phyloP scores from a whole-genome alignment of 805 yeast species.

The Lipomyces kockii region DNA sequence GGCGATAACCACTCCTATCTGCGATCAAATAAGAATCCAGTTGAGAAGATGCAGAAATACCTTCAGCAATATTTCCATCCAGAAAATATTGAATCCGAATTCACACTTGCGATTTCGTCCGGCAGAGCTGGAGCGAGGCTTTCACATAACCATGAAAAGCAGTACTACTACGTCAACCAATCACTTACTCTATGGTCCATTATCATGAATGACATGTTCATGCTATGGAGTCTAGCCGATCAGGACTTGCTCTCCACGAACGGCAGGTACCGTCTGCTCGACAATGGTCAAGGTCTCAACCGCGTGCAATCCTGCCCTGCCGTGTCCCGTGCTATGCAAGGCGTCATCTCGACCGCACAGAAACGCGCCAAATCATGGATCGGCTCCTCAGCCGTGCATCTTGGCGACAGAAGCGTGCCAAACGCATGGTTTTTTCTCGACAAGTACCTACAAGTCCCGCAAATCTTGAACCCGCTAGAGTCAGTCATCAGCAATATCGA shows the following conservation, averaged over 20 bases:
- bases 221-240: slow-evolving; percentile 77
- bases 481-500: slow-evolving; percentile 61
- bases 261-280: slow-evolving; percentile 59
- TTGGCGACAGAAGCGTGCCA: slow-evolving; percentile 85
- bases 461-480: slow-evolving; percentile 74
- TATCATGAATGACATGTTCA: slow-evolving; percentile 77
- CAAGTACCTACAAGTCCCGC: slow-evolving; percentile 79
- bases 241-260: slow-evolving; percentile 64
- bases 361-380: slow-evolving; percentile 66
- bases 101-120: slow-evolving; percentile 54
- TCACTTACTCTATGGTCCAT: slow-evolving; percentile 76
- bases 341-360: slow-evolving; percentile 68
- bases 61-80: slow-evolving; percentile 55
- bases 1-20: slow-evolving; percentile 80
- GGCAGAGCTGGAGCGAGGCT: slow-evolving; percentile 73
- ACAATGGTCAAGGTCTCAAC: slow-evolving; percentile 83
- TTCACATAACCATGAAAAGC: slow-evolving; percentile 74
- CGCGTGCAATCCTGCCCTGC: slow-evolving; percentile 76
- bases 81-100: slow-evolving; percentile 43
- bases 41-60: slow-evolving; percentile 62
- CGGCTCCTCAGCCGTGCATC: slow-evolving; percentile 77
- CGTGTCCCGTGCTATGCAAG: slow-evolving; percentile 71
- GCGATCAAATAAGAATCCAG: slow-evolving; percentile 70
- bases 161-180: slow-evolving; percentile 74
- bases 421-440: slow-evolving; percentile 79